Percentiles rank a stretch among this genome's conserved stretches.
phyloP scores from a whole-genome alignment of 768 basidiomycete species.

The Kwoniella botswanensis region DNA sequence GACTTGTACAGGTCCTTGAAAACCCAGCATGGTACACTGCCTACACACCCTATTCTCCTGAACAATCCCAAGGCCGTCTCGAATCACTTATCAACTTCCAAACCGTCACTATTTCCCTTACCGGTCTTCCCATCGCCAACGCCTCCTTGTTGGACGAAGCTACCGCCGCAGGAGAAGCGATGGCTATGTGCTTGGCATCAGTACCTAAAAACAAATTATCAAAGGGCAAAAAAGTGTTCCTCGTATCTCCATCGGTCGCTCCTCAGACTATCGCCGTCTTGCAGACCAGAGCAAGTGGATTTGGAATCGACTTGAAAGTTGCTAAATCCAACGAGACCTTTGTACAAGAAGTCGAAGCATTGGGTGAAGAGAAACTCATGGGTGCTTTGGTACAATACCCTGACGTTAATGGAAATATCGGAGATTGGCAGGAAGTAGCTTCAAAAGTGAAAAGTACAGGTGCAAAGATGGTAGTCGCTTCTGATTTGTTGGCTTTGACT shows the following conservation, averaged over 20 bases:
- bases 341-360: constrained; percentile 63
- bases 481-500: constrained; percentile 89
- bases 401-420: constrained; percentile 81
- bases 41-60: constrained; percentile 94
- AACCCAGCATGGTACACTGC: constrained; percentile 99
- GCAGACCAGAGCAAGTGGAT: constrained; percentile 87
- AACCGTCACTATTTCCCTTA: constrained; percentile 92
- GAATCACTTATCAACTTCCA: constrained; percentile 97
- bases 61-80: constrained; percentile 97
- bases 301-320: constrained; percentile 80
- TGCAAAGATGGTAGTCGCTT: constrained; percentile 83
- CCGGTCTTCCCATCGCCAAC: constrained; percentile 92
- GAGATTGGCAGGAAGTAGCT: constrained; percentile 72
- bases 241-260: constrained; percentile 80
- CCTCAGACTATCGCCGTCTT: constrained; percentile 92
- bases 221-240: constrained; percentile 78
- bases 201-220: constrained; percentile 58
- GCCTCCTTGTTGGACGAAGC: constrained; percentile 94
- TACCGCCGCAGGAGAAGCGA: constrained; percentile 92
- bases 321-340: constrained; percentile 66
- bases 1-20: constrained; percentile 62
- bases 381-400: constrained; percentile 94
- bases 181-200: constrained; percentile 87
- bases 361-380: constrained; percentile 67
- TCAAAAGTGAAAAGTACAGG: constrained; percentile 72